Conservation (phyloP, 352 stramenopile genomes). For the Phytopythium kandeliae region DNA sequence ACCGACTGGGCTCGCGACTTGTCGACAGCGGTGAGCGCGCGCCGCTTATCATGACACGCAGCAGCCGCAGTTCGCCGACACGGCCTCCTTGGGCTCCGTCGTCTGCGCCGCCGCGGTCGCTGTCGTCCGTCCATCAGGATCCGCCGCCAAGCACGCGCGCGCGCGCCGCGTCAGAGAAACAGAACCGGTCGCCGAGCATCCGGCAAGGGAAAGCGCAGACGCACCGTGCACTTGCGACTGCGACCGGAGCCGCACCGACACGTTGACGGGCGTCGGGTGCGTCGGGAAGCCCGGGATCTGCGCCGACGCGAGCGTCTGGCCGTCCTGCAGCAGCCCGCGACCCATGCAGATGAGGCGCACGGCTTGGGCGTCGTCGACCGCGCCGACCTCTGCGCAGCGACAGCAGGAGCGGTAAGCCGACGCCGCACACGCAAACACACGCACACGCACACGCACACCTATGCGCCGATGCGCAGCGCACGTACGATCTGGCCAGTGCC, state of each 20-base stretch:
- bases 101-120: constrained; percentile 16
- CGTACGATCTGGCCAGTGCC: constrained; percentile 57
- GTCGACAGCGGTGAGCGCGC: too few species aligned
- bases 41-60: constrained; percentile 50
- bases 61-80: constrained; percentile 56
- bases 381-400: constrained; percentile 27
- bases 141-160: too few species aligned
- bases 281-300: constrained; percentile 91
- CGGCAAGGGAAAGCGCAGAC: background rate
- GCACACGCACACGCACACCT: too few species aligned
- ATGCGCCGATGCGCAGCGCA: too few species aligned
- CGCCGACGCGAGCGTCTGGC: constrained; percentile 75
- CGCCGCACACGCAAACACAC: too few species aligned
- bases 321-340: constrained; percentile 88
- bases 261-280: constrained; percentile 94
- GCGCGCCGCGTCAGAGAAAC: too few species aligned
- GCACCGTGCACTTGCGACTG: constrained; percentile 24
- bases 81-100: constrained; percentile 25
- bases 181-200: background rate
- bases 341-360: constrained; percentile 95
- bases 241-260: constrained; percentile 69
- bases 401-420: too few species aligned
- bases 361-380: constrained; percentile 44
- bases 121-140: background rate
- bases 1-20: background rate